Evolutionary conservation across 768 basidiomycete genomes (phyloP), one percentile per base, ranked within the genome.

Genomic region (Coprinopsis strossmayeri): DNA sequence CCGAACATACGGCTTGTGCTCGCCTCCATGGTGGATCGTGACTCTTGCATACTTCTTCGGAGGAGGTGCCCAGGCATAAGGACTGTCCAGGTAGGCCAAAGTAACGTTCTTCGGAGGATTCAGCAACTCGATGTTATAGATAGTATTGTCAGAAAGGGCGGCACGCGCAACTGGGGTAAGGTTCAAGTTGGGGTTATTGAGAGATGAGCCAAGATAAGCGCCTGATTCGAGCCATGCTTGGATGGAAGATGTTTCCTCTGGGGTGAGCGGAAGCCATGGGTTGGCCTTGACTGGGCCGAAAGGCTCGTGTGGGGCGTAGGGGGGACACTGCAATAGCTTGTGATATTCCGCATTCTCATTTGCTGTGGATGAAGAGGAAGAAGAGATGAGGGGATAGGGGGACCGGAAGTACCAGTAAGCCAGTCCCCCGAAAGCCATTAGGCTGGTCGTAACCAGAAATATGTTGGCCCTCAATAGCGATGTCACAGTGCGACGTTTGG

Each of bases 251-350:
- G 71, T 71, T 50, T 81, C 78, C 2, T 58, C 32, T 23, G 74
- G 46, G 4, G 70, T 64, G 43, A 82, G 68, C 12, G 77, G 72
- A 5, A 71, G 65, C 78, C 79, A 82, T 12, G 73, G 64, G 53
- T 82, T 81, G 73, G 64, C 52, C 81, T 80, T 34, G 62, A 48
- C 2, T 67, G 66, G 1, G n/a, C n/a, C n/a, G 77, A 75, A 3
- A 71, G 68, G 35, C 18, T 5, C 5, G 10, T 5, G 5, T 5
- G 35, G 30, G 30, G 9, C 9, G 15, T 32, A 10, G 9, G 35
- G 18, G 5, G 35, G 35, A 17, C 35, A 38, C 5, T 38, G 35
- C n/a, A n/a, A n/a, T n/a, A n/a, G n/a, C n/a, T n/a, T n/a, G n/a
- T n/a, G n/a, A n/a, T n/a, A n/a, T n/a, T n/a, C n/a, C n/a, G n/a